These are phyloP conservation scores for Eimeria maxima DNA, from an alignment of 169 alveolate genomes.

Conservation along the genomic window DNA sequence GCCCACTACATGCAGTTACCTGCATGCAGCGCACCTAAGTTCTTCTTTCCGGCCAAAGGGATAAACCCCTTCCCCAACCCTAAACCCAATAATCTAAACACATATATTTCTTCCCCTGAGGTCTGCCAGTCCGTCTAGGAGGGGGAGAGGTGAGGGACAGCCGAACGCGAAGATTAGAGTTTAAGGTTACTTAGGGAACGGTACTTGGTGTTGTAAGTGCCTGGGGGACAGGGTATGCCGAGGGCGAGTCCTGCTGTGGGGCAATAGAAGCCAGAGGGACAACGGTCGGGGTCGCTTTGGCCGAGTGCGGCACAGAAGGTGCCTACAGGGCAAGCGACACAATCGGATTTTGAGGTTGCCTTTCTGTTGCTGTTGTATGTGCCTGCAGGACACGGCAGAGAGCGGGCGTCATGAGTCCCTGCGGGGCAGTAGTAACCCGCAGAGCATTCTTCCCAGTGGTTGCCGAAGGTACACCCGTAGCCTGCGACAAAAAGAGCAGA, in stretches of 20 bases:
- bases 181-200: no score
- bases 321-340: constrained; percentile 29
- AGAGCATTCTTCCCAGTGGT: neutral
- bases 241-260: neutral
- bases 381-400: constrained; percentile 37
- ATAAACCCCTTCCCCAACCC: no score
- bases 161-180: no score
- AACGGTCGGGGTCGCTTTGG: neutral
- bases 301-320: neutral
- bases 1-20: no score
- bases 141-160: no score
- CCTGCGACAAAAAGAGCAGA: neutral
- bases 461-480: constrained; percentile 36
- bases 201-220: constrained; percentile 39
- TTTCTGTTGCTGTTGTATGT: neutral
- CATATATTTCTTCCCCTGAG: no score
- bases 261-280: constrained; percentile 35
- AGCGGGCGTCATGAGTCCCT: constrained; percentile 18
- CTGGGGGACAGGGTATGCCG: constrained; percentile 32
- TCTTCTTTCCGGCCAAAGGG: no score
- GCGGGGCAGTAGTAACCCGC: constrained; percentile 32
- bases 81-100: no score
- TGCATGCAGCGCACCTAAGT: no score
- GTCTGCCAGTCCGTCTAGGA: no score
- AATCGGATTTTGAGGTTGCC: neutral